phyloP scores from a whole-genome alignment of 208 protist species.

The Acanthamoeba culbertsoni region DNA sequence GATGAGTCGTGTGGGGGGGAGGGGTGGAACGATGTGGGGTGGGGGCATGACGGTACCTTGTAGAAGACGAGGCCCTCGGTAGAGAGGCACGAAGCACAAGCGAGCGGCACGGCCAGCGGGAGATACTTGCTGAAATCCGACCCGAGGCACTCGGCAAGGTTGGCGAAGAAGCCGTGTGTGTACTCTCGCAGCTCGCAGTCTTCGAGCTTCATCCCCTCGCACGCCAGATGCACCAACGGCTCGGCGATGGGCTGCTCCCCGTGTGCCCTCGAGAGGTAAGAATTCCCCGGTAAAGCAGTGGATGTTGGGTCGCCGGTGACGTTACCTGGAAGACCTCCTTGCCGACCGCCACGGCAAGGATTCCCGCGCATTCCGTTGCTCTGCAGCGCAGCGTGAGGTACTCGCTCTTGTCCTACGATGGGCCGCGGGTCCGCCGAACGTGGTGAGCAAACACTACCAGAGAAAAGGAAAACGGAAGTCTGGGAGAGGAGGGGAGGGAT shows the following conservation, averaged over 20 bases:
- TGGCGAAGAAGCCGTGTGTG: constrained; percentile 42
- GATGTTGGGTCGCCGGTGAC: too few species aligned
- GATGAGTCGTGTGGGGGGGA: not conserved
- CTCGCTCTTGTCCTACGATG: not conserved
- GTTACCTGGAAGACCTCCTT: constrained; percentile 43
- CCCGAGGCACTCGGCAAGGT: constrained; percentile 30
- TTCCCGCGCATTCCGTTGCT: constrained; percentile 41
- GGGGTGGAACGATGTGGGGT: not conserved
- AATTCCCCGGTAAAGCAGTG: too few species aligned
- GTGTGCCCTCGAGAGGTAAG: not conserved
- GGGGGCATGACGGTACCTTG: not conserved
- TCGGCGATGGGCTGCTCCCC: not conserved
- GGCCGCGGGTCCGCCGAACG: not conserved
- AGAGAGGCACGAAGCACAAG: constrained; percentile 18
- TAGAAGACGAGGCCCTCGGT: constrained; percentile 50
- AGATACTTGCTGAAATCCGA: constrained; percentile 6
- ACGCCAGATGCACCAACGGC: not conserved
- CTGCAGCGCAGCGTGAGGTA: constrained; percentile 24
- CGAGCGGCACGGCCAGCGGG: not conserved
- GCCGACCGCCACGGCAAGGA: constrained; percentile 40
- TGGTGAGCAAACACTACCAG: not conserved
- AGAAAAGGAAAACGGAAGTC: not conserved
- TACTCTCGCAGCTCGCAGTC: constrained; percentile 44
- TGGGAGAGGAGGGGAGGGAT: not conserved
- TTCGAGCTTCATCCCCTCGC: constrained; percentile 47